A percentile compares a stretch with the other conserved stretches of the same genome.
These are phyloP conservation scores for Immersiporthe knoxdaviesiana DNA, from an alignment of 2,329 filamentous ascomycete species.

Conservation along the genomic window DNA sequence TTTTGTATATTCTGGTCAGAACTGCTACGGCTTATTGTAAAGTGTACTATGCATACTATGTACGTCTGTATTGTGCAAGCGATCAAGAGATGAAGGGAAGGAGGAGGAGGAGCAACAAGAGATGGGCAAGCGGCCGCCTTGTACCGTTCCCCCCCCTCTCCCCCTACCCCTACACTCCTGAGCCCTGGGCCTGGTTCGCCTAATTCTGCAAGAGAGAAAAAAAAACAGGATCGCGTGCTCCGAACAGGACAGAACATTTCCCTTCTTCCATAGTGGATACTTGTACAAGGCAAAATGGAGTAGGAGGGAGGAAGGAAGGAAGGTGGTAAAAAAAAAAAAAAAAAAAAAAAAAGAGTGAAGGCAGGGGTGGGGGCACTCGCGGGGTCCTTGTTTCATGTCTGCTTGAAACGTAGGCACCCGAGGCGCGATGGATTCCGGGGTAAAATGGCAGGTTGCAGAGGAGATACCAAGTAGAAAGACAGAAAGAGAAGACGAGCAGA, in stretches of 20 bases:
- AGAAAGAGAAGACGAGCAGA: too few relatives aligned
- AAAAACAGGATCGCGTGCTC: background rate
- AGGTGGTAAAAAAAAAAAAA: background rate
- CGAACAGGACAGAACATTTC: background rate
- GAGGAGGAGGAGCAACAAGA: background rate
- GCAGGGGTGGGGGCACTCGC: slow-evolving; percentile 6
- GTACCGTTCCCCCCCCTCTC: too few relatives aligned
- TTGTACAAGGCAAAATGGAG: too few relatives aligned
- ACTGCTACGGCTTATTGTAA: background rate
- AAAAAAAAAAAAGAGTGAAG: background rate
- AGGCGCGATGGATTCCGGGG: background rate
- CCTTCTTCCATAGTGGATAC: background rate
- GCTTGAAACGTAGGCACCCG: background rate
- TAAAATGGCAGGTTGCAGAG: background rate
- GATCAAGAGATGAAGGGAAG: too few relatives aligned
- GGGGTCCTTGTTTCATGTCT: slow-evolving; percentile 9
- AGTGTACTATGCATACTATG: background rate
- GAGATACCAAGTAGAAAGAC: background rate
- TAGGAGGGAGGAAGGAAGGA: background rate
- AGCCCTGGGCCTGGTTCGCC: background rate
- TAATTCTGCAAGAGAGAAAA: background rate
- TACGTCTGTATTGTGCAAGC: too few relatives aligned
- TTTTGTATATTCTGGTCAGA: too few relatives aligned
- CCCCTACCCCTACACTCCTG: too few relatives aligned
- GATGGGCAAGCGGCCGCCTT: background rate